These are phyloP conservation scores for Penicillium psychrosexuale DNA, from an alignment of 2,329 filamentous ascomycete species.

Conservation along the genomic window DNA sequence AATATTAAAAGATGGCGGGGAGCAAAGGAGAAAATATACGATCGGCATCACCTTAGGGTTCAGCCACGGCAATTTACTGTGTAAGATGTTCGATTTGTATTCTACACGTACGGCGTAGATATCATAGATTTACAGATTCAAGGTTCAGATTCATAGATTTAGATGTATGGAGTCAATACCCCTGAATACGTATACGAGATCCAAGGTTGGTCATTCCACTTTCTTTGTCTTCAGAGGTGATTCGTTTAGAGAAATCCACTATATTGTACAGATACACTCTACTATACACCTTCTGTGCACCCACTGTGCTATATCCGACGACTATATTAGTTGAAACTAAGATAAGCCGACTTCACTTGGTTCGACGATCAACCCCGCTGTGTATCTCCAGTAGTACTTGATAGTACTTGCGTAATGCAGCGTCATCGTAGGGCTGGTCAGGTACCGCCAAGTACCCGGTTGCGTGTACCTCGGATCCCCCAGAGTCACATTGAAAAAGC, in stretches of 20 bases:
- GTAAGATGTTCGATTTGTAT: background rate
- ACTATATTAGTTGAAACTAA: background rate
- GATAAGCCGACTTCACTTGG: background rate
- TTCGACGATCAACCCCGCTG: background rate
- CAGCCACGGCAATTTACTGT: slow-evolving; percentile 16
- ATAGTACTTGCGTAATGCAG: background rate
- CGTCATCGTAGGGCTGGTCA: background rate
- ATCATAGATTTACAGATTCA: background rate
- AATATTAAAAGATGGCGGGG: slow-evolving; percentile 21
- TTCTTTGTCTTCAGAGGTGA: background rate
- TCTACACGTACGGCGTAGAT: background rate
- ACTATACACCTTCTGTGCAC: background rate
- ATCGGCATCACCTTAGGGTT: slow-evolving; percentile 6
- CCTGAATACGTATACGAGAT: background rate
- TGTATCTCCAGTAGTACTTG: background rate
- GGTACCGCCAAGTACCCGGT: slow-evolving; percentile 6
- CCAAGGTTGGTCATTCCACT: background rate
- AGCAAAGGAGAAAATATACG: slow-evolving; percentile 12
- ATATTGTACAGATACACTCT: background rate
- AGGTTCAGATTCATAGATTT: no score
- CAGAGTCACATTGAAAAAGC: background rate
- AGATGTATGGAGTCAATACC: background rate
- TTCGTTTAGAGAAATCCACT: background rate
- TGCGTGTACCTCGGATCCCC: slow-evolving; percentile 1
- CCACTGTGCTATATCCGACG: background rate